Evolutionary conservation across 768 basidiomycete genomes (phyloP).

Genomic region (Termitomyces sp.): DNA sequence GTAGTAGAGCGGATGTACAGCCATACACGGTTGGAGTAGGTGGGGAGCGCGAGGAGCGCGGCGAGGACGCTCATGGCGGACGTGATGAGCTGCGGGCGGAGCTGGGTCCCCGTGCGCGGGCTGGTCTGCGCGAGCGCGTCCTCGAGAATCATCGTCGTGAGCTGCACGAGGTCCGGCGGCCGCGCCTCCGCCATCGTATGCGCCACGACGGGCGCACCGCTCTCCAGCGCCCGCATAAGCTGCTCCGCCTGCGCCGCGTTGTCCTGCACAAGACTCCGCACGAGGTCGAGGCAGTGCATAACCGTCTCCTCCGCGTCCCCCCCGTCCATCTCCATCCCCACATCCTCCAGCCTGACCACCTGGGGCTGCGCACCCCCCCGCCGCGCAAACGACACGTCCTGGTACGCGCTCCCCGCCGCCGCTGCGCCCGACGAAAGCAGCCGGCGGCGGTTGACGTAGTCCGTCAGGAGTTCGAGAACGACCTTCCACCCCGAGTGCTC

Average conservation of each 20-base stretch:
- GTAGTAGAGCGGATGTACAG: constrained; percentile 79
- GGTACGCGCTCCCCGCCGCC: constrained; percentile 33
- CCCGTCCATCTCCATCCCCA: constrained; percentile 66
- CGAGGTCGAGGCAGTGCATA: constrained; percentile 73
- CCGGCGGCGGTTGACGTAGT: constrained; percentile 63
- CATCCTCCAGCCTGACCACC: constrained; percentile 56
- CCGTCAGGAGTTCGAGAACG: constrained; percentile 74
- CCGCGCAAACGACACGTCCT: constrained; percentile 52
- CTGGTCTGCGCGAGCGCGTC: constrained; percentile 63
- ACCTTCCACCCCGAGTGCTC: constrained; percentile 86
- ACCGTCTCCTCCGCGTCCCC: constrained; percentile 63
- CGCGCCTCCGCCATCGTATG: constrained; percentile 50
- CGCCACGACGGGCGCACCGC: constrained; percentile 47
- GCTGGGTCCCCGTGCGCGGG: constrained; percentile 32
- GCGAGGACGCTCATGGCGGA: constrained; percentile 81
- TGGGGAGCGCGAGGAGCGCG: constrained; percentile 68
- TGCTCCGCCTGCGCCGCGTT: constrained; percentile 61
- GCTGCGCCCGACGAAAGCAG: constrained; percentile 31
- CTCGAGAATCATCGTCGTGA: constrained; percentile 79
- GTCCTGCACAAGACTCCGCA: constrained; percentile 72
- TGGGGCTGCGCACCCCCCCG: constrained; percentile 35
- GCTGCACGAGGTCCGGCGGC: constrained; percentile 71
- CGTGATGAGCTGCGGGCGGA: constrained; percentile 63
- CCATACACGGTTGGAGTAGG: constrained; percentile 84
- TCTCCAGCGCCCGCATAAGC: constrained; percentile 67